Evolutionary conservation across 768 basidiomycete species (phyloP).

Genomic region (Saitozyma sp.): DNA sequence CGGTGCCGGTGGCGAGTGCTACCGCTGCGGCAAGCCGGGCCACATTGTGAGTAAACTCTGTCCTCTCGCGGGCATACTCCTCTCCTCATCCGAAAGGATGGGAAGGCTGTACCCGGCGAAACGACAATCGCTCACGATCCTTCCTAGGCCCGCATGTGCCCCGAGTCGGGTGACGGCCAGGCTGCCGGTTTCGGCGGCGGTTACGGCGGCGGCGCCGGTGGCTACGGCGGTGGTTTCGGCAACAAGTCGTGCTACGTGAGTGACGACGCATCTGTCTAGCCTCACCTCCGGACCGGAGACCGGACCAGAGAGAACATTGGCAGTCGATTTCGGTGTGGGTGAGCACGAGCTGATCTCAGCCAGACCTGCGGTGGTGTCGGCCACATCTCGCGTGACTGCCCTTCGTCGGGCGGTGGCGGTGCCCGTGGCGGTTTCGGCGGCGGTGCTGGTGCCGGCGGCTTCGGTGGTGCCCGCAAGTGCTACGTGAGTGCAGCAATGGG

Average conservation of each 20-base stretch:
- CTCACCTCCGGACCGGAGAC: too few relatives aligned
- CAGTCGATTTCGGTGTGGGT: too few relatives aligned
- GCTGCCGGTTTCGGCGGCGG: conserved; percentile 20
- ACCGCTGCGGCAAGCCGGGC: conserved; percentile 52
- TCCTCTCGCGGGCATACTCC: neutral
- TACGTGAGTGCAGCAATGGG: conserved; percentile 44
- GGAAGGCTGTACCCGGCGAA: neutral
- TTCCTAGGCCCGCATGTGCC: conserved; percentile 46
- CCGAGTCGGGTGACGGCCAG: conserved; percentile 34
- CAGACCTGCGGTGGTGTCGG: conserved; percentile 54
- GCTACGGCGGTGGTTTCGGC: conserved; percentile 37
- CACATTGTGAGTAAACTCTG: conserved; percentile 42
- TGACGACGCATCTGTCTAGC: too few relatives aligned
- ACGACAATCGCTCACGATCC: conserved; percentile 5
- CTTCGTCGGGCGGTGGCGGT: conserved; percentile 39
- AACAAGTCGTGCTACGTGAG: conserved; percentile 53
- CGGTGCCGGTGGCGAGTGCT: conserved; percentile 47
- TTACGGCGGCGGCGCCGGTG: conserved; percentile 27
- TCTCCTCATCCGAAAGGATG: conserved; percentile 3
- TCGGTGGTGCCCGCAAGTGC: conserved; percentile 45
- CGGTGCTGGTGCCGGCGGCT: conserved; percentile 32
- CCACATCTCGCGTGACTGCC: conserved; percentile 52
- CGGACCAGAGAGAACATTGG: too few relatives aligned
- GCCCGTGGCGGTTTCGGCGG: conserved; percentile 31
- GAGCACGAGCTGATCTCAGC: too few relatives aligned